Base-by-base conservation (phyloP, 2,329 filamentous ascomycete species). In the Alternaria sp. region DNA sequence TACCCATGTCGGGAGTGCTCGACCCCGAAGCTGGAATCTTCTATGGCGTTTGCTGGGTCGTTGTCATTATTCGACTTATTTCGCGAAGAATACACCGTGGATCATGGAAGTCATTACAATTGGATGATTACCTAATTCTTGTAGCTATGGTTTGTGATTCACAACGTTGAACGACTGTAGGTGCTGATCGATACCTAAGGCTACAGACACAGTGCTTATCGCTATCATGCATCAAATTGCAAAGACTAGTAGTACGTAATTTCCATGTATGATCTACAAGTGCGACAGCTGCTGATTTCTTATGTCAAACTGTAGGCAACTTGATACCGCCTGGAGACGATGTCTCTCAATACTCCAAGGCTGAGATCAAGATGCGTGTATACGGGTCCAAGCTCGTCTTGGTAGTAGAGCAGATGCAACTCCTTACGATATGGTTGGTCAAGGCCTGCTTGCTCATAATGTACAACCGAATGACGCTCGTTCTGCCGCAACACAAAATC, bases 381-480 rank as follows among this genome's bases (percentile, higher is more conserved):
- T 82, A 79, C 50, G 85, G 85, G n/a, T 86, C 84, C 67, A 86
- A 86, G 65, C 81, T 85, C 68, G 83, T 85, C 1, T 75, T 87
- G 54, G 82, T 83, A 0, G 81, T 84, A 14, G 85, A 87, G 64
- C 80, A 86, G 59, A 84, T 83, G 67, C 85, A 85, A 64, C 77
- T 85, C 41, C 74, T 81, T 1, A 82, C 81, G 1, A 80, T 84
- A 4, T 87, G 85, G 84, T 72, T 81, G 16, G 78, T 85, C 64
- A 87, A 87, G 64, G 76, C 81, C 25, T 86, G 84, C 67, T 80
- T 87, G 71, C 73, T 86, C 65, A 76, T 85, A 40, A 84, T 87
- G 45, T 87, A 87, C 71, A 74, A 77, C 32, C 81, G 83, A 40
- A 81, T 85, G 75, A 85, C 83, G 40, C 44, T 60, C 6, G 58